phyloP scores from a whole-genome alignment of 805 yeast genomes.

The Pichia ethanolica region DNA sequence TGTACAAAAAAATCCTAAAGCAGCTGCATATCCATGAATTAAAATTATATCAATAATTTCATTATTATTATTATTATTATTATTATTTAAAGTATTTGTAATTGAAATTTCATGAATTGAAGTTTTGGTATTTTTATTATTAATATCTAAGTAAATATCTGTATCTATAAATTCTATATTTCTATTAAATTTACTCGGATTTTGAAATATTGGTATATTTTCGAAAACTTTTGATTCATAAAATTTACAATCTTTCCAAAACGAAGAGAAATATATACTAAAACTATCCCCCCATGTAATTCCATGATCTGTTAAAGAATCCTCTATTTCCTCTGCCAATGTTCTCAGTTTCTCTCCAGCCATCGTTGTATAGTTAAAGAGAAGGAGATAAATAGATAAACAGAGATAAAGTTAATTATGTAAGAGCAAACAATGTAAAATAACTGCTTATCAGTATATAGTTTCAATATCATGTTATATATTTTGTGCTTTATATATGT shows the following conservation, averaged over 20 bases:
- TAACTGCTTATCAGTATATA: no score
- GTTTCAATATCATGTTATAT: no score
- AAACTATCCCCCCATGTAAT: constrained; percentile 17
- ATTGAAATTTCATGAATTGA: constrained; percentile 69
- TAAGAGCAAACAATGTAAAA: no score
- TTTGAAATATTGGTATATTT: constrained; percentile 48
- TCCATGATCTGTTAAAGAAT: neutral
- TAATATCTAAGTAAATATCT: constrained; percentile 32
- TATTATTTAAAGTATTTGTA: constrained; percentile 3
- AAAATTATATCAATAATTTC: constrained; percentile 40
- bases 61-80: neutral
- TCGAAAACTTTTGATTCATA: constrained; percentile 42
- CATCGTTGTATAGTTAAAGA: neutral
- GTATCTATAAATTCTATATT: constrained; percentile 39
- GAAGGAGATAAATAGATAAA: no score
- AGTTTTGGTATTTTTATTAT: no score
- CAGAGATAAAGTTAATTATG: no score
- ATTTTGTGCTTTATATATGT: no score
- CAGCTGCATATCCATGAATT: constrained; percentile 91
- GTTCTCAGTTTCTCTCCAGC: neutral
- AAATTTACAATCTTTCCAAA: constrained; percentile 15
- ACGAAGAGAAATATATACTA: constrained; percentile 18
- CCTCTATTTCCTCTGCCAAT: constrained; percentile 2
- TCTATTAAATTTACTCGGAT: constrained; percentile 25
- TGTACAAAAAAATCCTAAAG: constrained; percentile 70